phyloP scores from a whole-genome alignment of 2,329 filamentous ascomycete genomes.

The Colletotrichum falcatum region DNA sequence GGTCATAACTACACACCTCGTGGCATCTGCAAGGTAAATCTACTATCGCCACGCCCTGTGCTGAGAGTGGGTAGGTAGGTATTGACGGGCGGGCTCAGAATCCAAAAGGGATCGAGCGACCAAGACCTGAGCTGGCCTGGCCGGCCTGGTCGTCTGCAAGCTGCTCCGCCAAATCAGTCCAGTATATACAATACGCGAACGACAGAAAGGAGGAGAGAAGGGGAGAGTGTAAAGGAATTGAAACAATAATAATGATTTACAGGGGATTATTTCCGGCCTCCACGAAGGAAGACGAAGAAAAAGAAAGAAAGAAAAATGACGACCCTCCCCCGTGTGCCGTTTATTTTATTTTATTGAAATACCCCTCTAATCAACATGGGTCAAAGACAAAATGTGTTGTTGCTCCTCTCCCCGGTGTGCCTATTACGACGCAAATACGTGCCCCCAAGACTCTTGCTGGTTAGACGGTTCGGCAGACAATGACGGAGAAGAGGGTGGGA shows the following conservation, averaged over 20 bases:
- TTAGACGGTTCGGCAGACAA: not conserved
- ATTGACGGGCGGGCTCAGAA: constrained; percentile 13
- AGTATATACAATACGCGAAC: not conserved
- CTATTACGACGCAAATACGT: not conserved
- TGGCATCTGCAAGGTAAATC: constrained; percentile 41
- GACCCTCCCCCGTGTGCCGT: too few species aligned
- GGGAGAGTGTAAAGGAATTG: not conserved
- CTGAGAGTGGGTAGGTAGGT: constrained; percentile 19
- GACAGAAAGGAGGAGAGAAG: not conserved
- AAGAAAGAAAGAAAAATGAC: too few species aligned
- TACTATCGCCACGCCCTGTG: constrained; percentile 35
- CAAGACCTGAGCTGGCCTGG: constrained; percentile 7
- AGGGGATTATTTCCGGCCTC: not conserved
- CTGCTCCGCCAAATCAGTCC: constrained; percentile 10
- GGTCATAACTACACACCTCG: constrained; percentile 40
- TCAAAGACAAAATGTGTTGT: not conserved
- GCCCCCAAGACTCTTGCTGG: not conserved
- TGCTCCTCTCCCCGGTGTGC: not conserved
- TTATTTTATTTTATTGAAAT: too few species aligned
- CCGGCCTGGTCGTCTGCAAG: not conserved
- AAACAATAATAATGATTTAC: not conserved
- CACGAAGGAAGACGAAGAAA: not conserved
- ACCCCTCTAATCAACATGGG: not conserved
- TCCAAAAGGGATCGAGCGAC: constrained; percentile 1
- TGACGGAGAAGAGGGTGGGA: not conserved